These are phyloP conservation scores for Rostrohypoxylon terebratum DNA, from an alignment of 495 filamentous ascomycete species.

Conservation along the genomic window DNA sequence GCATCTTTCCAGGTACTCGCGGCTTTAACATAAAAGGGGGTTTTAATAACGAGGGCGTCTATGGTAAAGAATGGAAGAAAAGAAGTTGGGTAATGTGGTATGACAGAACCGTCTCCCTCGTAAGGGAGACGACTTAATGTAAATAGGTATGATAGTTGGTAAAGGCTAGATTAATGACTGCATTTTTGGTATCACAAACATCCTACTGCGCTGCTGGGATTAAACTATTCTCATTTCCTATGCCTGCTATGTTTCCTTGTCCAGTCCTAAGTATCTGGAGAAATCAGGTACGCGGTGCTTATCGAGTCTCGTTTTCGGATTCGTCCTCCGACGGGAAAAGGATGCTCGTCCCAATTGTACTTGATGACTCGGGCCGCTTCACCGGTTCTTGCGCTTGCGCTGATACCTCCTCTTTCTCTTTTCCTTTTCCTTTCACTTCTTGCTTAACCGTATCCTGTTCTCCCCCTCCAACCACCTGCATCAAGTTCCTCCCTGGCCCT, in stretches of 20 bases:
- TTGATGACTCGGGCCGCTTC: slow-evolving; percentile 3
- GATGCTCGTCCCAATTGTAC: slow-evolving; percentile 29
- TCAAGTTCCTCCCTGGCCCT: neutral
- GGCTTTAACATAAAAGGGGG: neutral
- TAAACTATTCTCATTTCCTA: neutral
- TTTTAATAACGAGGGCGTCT: neutral
- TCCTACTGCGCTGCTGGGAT: neutral
- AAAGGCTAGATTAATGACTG: slow-evolving; percentile 17
- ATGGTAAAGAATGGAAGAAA: neutral
- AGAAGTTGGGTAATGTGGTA: neutral
- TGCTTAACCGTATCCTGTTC: neutral
- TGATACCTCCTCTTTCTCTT: neutral
- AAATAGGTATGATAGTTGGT: neutral
- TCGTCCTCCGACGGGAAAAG: slow-evolving; percentile 36
- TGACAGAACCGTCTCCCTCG: neutral
- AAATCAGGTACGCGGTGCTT: neutral
- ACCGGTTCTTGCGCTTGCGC: neutral
- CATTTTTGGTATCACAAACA: slow-evolving; percentile 3
- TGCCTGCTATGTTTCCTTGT: slow-evolving; percentile 4
- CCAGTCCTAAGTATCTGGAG: neutral
- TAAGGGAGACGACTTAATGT: slow-evolving; percentile 5
- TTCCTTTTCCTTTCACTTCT: neutral
- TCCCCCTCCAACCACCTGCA: neutral
- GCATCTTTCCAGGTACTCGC: neutral
- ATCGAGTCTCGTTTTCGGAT: neutral